Base-by-base conservation (phyloP, 768 basidiomycete species). In the button mushroom (Agaricus bisporus) region DNA sequence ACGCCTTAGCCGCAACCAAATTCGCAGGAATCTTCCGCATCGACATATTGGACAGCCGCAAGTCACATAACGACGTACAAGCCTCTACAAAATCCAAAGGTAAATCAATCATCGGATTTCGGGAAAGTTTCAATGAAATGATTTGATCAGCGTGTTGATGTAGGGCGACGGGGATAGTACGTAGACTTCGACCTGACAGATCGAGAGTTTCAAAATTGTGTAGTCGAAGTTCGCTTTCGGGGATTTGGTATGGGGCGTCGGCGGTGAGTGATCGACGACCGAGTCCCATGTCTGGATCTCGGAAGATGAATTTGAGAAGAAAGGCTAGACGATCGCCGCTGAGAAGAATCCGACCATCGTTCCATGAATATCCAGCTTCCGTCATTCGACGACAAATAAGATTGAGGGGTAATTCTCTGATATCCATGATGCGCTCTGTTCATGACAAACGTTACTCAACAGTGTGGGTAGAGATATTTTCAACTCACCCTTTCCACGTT, bases 81-180 rank as follows among this genome's bases (percentile, higher is more conserved):
- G 86, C 82, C 67, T 97, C 91, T 54, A 97, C 86, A 65, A 99
- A 99, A 69, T 98, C 97, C 47, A 92, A 83, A 0, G 95, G 97
- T 35, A 98, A 87, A 67, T 98, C 95, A 51, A 95, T 80, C 81
- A 95, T 91, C 2, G 95, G 93, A 64, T 98, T 99, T 41, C 90
- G 83, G 3, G 93, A 95, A 12, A 98, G 79, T 56, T 88, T 90
- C 55, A 98, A 85, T 38, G 78, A 84, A 54, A 89, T 73, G 61
- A 99, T 94, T 22, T 80, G 80, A 59, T 88, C 84, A 1, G 94
- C 93, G 55, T 91, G 83, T 50, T 81, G 78, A 66, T 99, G 88
- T 11, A 98, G 75, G 54, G 83, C 74, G 59, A 95, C 85, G 0
- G 97, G 97, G 44, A 98, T 88, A 4, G 93, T 89, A 49, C 88